These are phyloP conservation scores for Trematosphaeria pertusa DNA, from an alignment of 2,329 filamentous ascomycete genomes.

Conservation along the genomic window DNA sequence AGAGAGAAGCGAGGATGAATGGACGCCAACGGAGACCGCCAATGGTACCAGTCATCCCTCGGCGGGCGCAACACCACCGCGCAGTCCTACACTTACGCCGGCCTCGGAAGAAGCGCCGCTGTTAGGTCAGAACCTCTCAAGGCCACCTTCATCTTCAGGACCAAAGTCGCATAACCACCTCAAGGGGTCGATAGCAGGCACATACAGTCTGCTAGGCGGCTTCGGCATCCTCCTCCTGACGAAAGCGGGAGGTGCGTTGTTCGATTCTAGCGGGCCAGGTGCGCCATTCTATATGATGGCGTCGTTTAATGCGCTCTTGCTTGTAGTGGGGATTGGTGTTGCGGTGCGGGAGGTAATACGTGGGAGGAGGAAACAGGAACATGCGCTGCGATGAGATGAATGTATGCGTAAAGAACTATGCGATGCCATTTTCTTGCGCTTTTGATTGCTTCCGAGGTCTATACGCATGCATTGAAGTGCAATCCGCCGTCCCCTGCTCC, in stretches of 20 bases:
- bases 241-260: slow-evolving; percentile 86
- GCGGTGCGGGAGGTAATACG: slow-evolving; percentile 17
- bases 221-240: slow-evolving; percentile 89
- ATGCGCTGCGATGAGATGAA: too few relatives aligned
- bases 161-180: slow-evolving; percentile 60
- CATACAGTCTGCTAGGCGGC: slow-evolving; percentile 91
- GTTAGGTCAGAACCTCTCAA: slow-evolving; percentile 23
- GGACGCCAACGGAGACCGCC: slow-evolving; percentile 9
- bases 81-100: slow-evolving; percentile 37
- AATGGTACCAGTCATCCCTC: slow-evolving; percentile 36
- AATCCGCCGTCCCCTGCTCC: too few relatives aligned
- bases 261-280: slow-evolving; percentile 75
- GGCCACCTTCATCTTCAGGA: slow-evolving; percentile 11
- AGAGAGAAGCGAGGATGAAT: slow-evolving; percentile 31
- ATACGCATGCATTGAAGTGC: too few relatives aligned
- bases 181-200: slow-evolving; percentile 92
- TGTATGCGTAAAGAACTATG: too few relatives aligned
- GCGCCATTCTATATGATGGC: slow-evolving; percentile 97
- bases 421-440: too few relatives aligned
- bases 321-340: slow-evolving; percentile 55
- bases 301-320: slow-evolving; percentile 77
- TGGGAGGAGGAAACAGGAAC: too few relatives aligned
- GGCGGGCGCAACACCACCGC: slow-evolving; percentile 41
- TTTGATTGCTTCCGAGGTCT: too few relatives aligned
- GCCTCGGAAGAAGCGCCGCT: slow-evolving; percentile 38